Percentiles rank a stretch among this genome's conserved stretches.
phyloP scores from a whole-genome alignment of 768 basidiomycete genomes.

The Boletellus ananiceps region DNA sequence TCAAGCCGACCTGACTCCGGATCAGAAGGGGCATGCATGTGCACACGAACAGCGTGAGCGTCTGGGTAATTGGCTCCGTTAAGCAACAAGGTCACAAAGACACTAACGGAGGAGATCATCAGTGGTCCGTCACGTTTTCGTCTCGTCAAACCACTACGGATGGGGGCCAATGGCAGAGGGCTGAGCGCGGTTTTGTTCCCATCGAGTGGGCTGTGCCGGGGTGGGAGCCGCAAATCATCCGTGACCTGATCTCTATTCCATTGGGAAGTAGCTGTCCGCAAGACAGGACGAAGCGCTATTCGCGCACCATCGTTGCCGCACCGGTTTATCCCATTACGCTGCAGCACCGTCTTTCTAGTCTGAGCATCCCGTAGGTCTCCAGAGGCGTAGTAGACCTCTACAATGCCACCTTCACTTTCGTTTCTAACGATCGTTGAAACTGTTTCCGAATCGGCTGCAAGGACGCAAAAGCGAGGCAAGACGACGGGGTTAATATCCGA shows the following conservation, averaged over 20 bases:
- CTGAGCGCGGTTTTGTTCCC: conserved; percentile 14
- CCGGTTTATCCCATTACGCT: conserved; percentile 54
- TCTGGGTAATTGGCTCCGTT: conserved; percentile 28
- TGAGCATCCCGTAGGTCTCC: conserved; percentile 58
- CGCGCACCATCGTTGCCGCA: conserved; percentile 60
- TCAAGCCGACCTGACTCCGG: conserved; percentile 70
- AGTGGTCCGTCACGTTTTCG: conserved; percentile 51
- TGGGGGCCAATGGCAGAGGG: conserved; percentile 10
- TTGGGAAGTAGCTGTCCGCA: conserved; percentile 20
- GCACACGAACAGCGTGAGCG: conserved; percentile 57
- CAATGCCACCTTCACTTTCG: conserved; percentile 44
- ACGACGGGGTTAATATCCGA: conserved; percentile 48
- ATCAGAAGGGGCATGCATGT: conserved; percentile 52
- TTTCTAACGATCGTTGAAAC: conserved; percentile 57
- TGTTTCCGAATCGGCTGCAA: conserved; percentile 61
- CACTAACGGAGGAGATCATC: conserved; percentile 57
- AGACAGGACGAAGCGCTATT: conserved; percentile 46
- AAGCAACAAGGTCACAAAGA: conserved; percentile 49
- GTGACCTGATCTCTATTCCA: conserved; percentile 18
- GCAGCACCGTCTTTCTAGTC: conserved; percentile 58
- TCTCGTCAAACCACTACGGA: conserved; percentile 31
- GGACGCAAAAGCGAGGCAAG: conserved; percentile 64
- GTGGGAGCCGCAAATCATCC: conserved; percentile 20
- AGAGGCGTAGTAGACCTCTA: conserved; percentile 61
- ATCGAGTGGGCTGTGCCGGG: conserved; percentile 18